phyloP scores from a whole-genome alignment of 2,329 filamentous ascomycete genomes.

The Cercospora canescens region DNA sequence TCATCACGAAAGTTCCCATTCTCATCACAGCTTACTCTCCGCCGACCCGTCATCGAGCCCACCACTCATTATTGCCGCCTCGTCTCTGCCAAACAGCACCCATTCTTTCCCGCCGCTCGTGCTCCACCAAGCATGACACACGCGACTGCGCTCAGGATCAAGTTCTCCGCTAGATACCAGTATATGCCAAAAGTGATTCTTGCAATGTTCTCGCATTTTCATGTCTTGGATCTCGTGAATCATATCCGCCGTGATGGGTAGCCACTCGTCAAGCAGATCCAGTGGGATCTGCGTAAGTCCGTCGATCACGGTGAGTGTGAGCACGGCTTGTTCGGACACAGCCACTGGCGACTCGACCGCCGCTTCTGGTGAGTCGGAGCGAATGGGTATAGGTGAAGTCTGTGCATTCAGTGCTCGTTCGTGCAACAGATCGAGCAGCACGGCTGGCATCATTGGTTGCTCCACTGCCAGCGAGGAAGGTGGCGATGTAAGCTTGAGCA shows the following conservation, averaged over 20 bases:
- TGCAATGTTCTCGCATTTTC: constrained; percentile 63
- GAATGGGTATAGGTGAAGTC: constrained; percentile 41
- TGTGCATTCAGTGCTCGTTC: constrained; percentile 62
- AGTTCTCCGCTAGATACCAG: constrained; percentile 74
- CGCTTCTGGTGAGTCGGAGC: constrained; percentile 39
- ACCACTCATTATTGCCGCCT: constrained; percentile 55
- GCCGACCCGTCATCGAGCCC: constrained; percentile 28
- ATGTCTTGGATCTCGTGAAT: constrained; percentile 65
- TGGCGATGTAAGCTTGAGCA: constrained; percentile 78
- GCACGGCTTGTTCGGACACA: constrained; percentile 76
- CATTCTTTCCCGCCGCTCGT: constrained; percentile 60
- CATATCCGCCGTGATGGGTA: constrained; percentile 68
- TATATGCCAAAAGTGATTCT: constrained; percentile 75
- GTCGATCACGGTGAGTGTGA: constrained; percentile 77
- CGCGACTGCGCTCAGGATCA: constrained; percentile 78
- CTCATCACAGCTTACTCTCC: constrained; percentile 20
- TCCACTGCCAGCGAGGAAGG: constrained; percentile 72
- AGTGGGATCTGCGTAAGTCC: constrained; percentile 73
- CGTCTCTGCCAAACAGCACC: constrained; percentile 50
- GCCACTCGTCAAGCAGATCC: constrained; percentile 74
- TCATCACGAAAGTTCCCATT: background rate
- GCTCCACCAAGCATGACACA: constrained; percentile 87
- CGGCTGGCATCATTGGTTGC: constrained; percentile 77
- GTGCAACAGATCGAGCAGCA: constrained; percentile 74
- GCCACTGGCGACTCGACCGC: constrained; percentile 29